These are phyloP conservation scores for Aspergillus fructus DNA, from an alignment of 2,329 filamentous ascomycete species.

Conservation along the genomic window DNA sequence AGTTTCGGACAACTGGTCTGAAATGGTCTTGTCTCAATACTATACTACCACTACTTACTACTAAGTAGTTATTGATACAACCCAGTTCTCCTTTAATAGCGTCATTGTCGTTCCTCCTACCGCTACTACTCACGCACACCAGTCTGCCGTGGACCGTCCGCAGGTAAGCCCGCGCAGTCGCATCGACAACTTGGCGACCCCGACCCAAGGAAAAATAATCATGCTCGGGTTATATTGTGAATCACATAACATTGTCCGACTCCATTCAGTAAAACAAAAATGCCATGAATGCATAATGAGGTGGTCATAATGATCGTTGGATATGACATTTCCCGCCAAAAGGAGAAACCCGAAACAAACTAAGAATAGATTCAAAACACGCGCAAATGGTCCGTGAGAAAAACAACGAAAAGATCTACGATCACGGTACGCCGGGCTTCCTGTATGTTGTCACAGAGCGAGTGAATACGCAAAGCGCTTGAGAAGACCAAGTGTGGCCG, in stretches of 20 bases:
- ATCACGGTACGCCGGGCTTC: constrained; percentile 41
- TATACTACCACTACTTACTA: constrained; percentile 4
- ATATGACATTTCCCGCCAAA: constrained; percentile 35
- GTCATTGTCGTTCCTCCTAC: constrained; percentile 3
- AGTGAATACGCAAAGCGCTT: constrained; percentile 26
- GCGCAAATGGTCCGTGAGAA: constrained; percentile 24
- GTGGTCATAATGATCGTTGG: constrained; percentile 41
- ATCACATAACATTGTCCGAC: constrained; percentile 24
- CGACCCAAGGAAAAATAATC: constrained; percentile 15
- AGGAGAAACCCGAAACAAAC: constrained; percentile 21
- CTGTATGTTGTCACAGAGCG: constrained; percentile 35
- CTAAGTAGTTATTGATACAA: constrained; percentile 13
- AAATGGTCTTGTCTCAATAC: constrained; percentile 14
- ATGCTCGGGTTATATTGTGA: constrained; percentile 18
- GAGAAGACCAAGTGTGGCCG: constrained; percentile 27
- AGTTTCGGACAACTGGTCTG: constrained; percentile 10
- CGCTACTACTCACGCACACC: background rate
- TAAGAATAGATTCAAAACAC: constrained; percentile 21
- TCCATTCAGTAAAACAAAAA: constrained; percentile 30
- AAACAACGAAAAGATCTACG: constrained; percentile 35
- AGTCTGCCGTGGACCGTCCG: background rate
- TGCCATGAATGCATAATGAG: constrained; percentile 39
- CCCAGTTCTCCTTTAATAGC: constrained; percentile 9
- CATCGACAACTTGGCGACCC: constrained; percentile 13
- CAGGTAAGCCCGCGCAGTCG: constrained; percentile 10